phyloP scores from a whole-genome alignment of 225 moss, liverwort and hornwort species.

The Polytrichum commune region DNA sequence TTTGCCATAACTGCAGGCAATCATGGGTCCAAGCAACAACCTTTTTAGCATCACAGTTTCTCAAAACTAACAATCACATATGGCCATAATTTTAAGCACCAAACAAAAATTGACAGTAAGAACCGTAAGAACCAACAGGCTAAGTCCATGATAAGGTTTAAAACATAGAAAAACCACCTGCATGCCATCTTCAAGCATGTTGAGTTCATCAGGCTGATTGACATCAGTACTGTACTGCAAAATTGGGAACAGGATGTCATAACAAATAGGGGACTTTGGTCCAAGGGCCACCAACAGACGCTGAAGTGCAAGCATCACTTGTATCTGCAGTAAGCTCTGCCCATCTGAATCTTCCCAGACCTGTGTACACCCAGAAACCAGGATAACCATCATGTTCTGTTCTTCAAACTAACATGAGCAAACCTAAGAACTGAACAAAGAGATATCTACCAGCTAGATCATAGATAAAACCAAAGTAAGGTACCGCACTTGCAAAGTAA shows the following conservation, averaged over 20 bases:
- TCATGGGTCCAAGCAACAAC: background rate
- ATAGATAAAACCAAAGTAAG: too few relatives aligned
- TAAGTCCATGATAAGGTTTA: background rate
- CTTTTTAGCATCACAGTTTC: background rate
- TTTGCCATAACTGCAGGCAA: slow-evolving; percentile 86
- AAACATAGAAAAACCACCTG: slow-evolving; percentile 42
- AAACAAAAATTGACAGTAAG: too few relatives aligned
- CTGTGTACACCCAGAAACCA: slow-evolving; percentile 33
- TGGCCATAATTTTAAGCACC: too few relatives aligned
- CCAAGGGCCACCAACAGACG: slow-evolving; percentile 87
- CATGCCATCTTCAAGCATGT: slow-evolving; percentile 99
- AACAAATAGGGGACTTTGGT: slow-evolving; percentile 87
- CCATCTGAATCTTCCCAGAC: slow-evolving; percentile 99
- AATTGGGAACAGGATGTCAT: slow-evolving; percentile 95
- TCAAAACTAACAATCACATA: too few relatives aligned
- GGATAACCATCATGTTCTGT: slow-evolving; percentile 5
- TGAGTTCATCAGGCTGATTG: slow-evolving; percentile 94
- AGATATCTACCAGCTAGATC: too few relatives aligned
- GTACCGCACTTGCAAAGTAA: too few relatives aligned
- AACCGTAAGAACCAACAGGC: too few relatives aligned
- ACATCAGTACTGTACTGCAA: slow-evolving; percentile 94
- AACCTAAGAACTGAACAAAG: background rate
- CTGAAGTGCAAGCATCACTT: slow-evolving; percentile 94
- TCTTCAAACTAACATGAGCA: background rate
- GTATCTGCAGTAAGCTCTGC: slow-evolving; percentile 92